Conservation (phyloP, 2,329 filamentous ascomycete species). For the Neonectria neomacrospora region DNA sequence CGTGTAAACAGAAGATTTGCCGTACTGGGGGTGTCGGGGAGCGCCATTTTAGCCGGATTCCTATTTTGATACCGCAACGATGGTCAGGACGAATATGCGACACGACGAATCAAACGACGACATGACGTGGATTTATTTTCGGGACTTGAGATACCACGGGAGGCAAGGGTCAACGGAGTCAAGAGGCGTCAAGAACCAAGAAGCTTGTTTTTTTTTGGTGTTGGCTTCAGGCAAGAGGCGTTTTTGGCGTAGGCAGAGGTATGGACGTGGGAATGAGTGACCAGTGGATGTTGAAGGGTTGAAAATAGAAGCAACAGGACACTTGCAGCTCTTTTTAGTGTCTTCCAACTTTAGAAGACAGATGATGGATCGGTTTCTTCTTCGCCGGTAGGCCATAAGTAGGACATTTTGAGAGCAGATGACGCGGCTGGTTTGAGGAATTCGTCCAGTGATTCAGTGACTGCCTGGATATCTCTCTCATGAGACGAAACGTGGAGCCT, state of each 20-base stretch:
- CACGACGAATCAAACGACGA: conserved; percentile 1
- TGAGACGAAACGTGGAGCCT: too few species aligned
- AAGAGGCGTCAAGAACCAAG: not conserved
- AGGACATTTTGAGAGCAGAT: too few species aligned
- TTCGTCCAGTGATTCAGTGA: too few species aligned
- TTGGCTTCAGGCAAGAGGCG: not conserved
- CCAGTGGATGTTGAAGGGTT: not conserved
- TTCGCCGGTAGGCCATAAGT: too few species aligned
- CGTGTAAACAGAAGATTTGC: not conserved
- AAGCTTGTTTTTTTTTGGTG: not conserved
- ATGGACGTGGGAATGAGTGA: not conserved
- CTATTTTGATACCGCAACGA: conserved; percentile 7
- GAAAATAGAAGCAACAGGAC: not conserved
- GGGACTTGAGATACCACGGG: not conserved
- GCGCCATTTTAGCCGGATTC: conserved; percentile 15
- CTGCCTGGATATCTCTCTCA: too few species aligned
- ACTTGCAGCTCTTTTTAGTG: not conserved
- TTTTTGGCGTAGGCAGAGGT: not conserved
- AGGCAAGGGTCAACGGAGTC: not conserved
- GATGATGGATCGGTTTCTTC: not conserved
- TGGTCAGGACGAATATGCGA: conserved; percentile 5
- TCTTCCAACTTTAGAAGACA: not conserved
- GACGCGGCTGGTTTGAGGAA: too few species aligned
- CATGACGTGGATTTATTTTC: not conserved
- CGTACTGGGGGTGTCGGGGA: conserved; percentile 19